phyloP scores from a whole-genome alignment of 2,329 filamentous ascomycete species.

The Grosmannia clavigera region DNA sequence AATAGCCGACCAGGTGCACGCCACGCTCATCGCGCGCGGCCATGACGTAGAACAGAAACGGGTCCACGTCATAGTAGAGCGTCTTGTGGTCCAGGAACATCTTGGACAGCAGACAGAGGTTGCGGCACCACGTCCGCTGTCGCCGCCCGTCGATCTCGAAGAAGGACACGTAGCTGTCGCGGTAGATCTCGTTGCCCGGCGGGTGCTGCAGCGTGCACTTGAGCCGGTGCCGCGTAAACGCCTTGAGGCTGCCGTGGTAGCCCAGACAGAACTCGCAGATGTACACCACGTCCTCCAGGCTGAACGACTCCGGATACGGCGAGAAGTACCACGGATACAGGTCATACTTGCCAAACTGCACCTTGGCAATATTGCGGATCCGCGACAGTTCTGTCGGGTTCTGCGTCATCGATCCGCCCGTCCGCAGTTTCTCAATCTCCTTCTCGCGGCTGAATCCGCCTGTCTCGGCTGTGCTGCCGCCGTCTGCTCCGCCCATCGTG shows the following conservation, averaged over 20 bases:
- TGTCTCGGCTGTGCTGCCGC: background rate
- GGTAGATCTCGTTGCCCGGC: slow-evolving; percentile 95
- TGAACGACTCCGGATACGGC: slow-evolving; percentile 83
- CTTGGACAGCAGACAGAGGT: slow-evolving; percentile 86
- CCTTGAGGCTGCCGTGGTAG: slow-evolving; percentile 74
- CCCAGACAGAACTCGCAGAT: slow-evolving; percentile 95
- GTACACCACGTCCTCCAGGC: slow-evolving; percentile 79
- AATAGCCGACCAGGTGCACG: slow-evolving; percentile 96
- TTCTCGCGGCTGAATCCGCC: slow-evolving; percentile 62
- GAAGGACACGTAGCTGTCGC: slow-evolving; percentile 85
- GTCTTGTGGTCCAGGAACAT: slow-evolving; percentile 98
- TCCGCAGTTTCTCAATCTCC: slow-evolving; percentile 92
- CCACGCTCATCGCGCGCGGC: slow-evolving; percentile 77
- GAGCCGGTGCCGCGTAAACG: slow-evolving; percentile 71
- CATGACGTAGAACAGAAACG: slow-evolving; percentile 98
- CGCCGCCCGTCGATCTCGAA: slow-evolving; percentile 94
- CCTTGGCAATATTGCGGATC: slow-evolving; percentile 84
- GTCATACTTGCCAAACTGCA: slow-evolving; percentile 87
- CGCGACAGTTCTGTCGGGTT: slow-evolving; percentile 94
- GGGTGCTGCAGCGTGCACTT: slow-evolving; percentile 91
- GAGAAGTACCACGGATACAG: slow-evolving; percentile 99
- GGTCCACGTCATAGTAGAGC: slow-evolving; percentile 98
- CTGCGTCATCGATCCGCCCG: slow-evolving; percentile 95
- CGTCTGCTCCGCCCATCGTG: slow-evolving; percentile 22
- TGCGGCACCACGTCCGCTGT: slow-evolving; percentile 92